Conservation (phyloP, 163 green algal genomes). For the Scenedesmus sp. region DNA sequence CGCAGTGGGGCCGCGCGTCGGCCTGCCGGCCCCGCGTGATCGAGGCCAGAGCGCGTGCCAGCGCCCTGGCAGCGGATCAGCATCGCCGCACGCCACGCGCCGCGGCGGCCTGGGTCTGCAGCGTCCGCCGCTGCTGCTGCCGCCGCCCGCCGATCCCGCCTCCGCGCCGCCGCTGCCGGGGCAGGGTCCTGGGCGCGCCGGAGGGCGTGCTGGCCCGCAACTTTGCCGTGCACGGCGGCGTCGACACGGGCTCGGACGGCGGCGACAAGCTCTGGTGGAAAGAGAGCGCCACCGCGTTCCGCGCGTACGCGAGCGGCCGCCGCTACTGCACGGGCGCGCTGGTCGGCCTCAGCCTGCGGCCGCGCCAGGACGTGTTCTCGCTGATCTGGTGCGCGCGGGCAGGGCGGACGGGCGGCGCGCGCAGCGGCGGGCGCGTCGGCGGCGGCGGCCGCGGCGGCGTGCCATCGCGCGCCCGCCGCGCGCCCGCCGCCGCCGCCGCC, state of each 20-base stretch:
- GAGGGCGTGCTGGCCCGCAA: slow-evolving; percentile 35
- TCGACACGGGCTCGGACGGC: neutral
- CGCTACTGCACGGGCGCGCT: slow-evolving; percentile 33
- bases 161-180: too few relatives aligned
- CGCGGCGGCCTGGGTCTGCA: too few relatives aligned
- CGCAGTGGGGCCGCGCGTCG: too few relatives aligned
- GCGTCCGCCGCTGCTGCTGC: too few relatives aligned
- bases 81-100: too few relatives aligned
- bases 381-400: slow-evolving; percentile 20
- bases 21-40: too few relatives aligned
- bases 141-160: too few relatives aligned
- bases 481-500: neutral
- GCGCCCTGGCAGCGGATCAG: too few relatives aligned
- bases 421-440: too few relatives aligned
- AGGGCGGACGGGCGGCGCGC: neutral
- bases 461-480: too few relatives aligned
- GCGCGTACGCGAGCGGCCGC: neutral
- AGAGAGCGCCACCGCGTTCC: slow-evolving; percentile 21
- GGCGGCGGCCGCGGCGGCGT: too few relatives aligned
- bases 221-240: slow-evolving; percentile 29
- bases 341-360: slow-evolving; percentile 10
- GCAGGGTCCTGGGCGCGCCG: slow-evolving; percentile 17
- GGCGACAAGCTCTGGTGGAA: slow-evolving; percentile 22
- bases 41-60: too few relatives aligned
- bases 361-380: slow-evolving; percentile 25